phyloP scores from a whole-genome alignment of 805 yeast genomes.

The Helenozyma baotianmanensis region DNA sequence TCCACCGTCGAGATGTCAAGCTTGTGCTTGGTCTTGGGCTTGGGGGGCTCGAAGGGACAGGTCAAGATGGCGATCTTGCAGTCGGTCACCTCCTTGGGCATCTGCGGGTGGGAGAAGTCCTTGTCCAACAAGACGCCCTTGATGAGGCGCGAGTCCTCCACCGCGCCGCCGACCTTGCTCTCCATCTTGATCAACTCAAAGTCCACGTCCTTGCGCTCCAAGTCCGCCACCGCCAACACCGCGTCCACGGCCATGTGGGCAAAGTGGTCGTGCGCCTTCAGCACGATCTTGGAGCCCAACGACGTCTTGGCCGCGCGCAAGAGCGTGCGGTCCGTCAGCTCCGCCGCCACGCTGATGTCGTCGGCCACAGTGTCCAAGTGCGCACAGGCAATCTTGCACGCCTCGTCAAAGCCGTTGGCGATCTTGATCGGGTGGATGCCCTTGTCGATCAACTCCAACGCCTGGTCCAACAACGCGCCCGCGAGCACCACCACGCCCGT shows the following conservation, averaged over 20 bases:
- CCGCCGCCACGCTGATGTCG: slow-evolving; percentile 47
- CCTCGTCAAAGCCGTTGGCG: slow-evolving; percentile 96
- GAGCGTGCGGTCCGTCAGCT: slow-evolving; percentile 51
- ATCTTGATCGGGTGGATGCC: slow-evolving; percentile 96
- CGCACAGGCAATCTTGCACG: slow-evolving; percentile 83
- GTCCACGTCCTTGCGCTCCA: slow-evolving; percentile 90
- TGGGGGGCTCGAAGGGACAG: slow-evolving; percentile 99
- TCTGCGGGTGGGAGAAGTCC: slow-evolving; percentile 97
- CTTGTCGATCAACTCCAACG: slow-evolving; percentile 87
- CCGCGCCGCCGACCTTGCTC: slow-evolving; percentile 92
- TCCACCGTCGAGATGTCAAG: slow-evolving; percentile 90
- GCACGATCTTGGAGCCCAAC: slow-evolving; percentile 90
- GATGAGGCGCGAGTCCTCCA: slow-evolving; percentile 79
- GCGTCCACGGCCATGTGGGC: slow-evolving; percentile 98
- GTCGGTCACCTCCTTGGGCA: slow-evolving; percentile 77
- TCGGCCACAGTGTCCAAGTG: slow-evolving; percentile 76
- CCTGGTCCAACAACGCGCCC: slow-evolving; percentile 90
- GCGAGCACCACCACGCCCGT: slow-evolving; percentile 98
- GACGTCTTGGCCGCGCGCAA: slow-evolving; percentile 93
- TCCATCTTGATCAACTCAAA: slow-evolving; percentile 94
- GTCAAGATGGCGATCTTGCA: slow-evolving; percentile 93
- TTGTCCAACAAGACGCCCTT: slow-evolving; percentile 93
- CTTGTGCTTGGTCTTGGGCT: slow-evolving; percentile 98
- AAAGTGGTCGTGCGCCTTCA: slow-evolving; percentile 88
- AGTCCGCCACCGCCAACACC: slow-evolving; percentile 86